Base-by-base conservation (phyloP, 192 early-diverging fungal species). In the Podila horticola region DNA sequence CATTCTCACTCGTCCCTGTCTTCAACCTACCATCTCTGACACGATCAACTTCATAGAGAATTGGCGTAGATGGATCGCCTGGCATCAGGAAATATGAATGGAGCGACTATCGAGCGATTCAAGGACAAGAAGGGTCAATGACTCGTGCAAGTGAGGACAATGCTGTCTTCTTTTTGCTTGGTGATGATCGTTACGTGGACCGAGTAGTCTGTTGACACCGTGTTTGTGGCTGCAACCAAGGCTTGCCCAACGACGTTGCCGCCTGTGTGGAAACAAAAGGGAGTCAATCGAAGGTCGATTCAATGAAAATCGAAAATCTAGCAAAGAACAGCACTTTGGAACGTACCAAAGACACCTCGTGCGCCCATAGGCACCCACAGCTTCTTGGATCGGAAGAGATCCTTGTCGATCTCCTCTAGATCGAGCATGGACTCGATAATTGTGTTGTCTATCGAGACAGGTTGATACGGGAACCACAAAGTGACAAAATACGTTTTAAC, bases 71-170 rank as follows among this genome's bases (percentile, higher is more conserved):
- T 60, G 88, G 88, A 60, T 92, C 87, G 5, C 94, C 96, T 9
- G 95, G 86, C 5, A 95, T 77, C 30, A 98, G 72, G 74, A 98
- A 98, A 82, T 98, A 96, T 73, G 89, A 93, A 74, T 97, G 95
- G 11, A 97, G 81, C 5, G 95, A 96, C 86, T 88, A 87, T 58
- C 36, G 29, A 29, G 41, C 33, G 64, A 62, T 19, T 24, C 36
- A 62, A 26, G 26, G 38, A 36, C 3, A 59, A 31, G 29, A 15
- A 24, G 10, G 29, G 15, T 50, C 64, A 51, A 66, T 22, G 52
- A 7, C 52, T 24, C 20, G 20, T 55, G 52, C 52, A 55, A 8
- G 52, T 22, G 6, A 55, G 11, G 24, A 1, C 50, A 52, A n/a
- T 22, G 7, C 6, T 1, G 22, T 55, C n/a, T 13, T 38, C 30